Base-by-base conservation (phyloP, 2,329 filamentous ascomycete species). In the Daldinia sp. region DNA sequence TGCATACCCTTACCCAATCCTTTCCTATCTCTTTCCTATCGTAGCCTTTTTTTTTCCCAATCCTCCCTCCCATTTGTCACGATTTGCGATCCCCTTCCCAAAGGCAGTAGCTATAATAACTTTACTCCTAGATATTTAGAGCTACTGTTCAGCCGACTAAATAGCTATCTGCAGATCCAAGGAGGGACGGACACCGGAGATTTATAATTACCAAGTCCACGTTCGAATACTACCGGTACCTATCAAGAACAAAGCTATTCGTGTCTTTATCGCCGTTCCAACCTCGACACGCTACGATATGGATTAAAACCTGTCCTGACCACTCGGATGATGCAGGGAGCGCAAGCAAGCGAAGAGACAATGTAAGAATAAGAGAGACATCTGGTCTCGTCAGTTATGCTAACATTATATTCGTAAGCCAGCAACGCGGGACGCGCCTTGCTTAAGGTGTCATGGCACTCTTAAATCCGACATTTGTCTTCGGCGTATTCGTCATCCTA, bases 401-500 rank as follows among this genome's bases (percentile, higher is more conserved):
- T 65, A 39, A 66, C 58, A 59, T 56, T 35, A 46, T 70, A 54
- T 57, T 60, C n/a, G 15, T 26, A 63, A 74, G 73, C 66, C 48
- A 74, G 71, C 72, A 66, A 72, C 70, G 71, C 72, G 72, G 74
- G 63, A 74, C 74, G 72, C 74, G 72, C 74, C 71, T 67, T 74
- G 72, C 68, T 64, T 65, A 67, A 75, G 72, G 69, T 70, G 73
- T 68, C 65, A 91, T 91, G 89, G 88, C 89, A 77, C 86, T 90
- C 74, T 82, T 90, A 74, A 89, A 87, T 77, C 91, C 91, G 74
- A 93, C 95, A 74, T 97, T 97, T 79, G 83, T 98, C 72, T 89
- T 97, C 76, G 95, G 95, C 79, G 85, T 97, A 74, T 76, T 94
- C 78, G 89, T 98, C 75, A 87, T 98, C 72, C 84, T 93, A 69